These are phyloP conservation scores for Jaapia argillacea DNA, from an alignment of 768 basidiomycete species.

Conservation along the genomic window DNA sequence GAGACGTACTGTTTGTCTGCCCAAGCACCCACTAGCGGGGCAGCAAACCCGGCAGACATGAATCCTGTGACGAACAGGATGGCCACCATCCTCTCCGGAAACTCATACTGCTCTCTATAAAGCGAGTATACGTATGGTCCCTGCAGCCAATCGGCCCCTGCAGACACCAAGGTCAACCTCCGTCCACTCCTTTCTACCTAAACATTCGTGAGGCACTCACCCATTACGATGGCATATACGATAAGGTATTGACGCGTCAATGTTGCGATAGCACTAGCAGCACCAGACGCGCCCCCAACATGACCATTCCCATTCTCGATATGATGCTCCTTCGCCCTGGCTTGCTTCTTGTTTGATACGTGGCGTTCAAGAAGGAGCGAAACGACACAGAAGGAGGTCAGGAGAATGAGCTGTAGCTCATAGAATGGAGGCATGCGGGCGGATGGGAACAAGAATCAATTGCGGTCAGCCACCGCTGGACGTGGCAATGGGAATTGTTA, in stretches of 20 bases:
- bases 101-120: constrained; percentile 57
- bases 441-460: no score
- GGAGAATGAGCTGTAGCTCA: constrained; percentile 17
- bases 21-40: constrained; percentile 68
- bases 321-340: constrained; percentile 1
- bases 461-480: no score
- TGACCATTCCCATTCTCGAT: constrained; percentile 7
- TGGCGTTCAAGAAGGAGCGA: constrained; percentile 13
- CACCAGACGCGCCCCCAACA: constrained; percentile 1
- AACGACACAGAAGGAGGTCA: constrained; percentile 10
- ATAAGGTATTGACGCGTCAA: constrained; percentile 42
- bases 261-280: constrained; percentile 3
- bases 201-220: constrained; percentile 23
- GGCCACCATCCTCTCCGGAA: constrained; percentile 55
- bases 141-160: constrained; percentile 73
- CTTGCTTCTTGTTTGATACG: constrained; percentile 8
- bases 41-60: constrained; percentile 55
- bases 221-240: constrained; percentile 70
- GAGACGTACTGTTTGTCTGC: constrained; percentile 60
- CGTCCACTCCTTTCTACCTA: no score
- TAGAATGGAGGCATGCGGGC: constrained; percentile 12
- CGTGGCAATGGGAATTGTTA: no score
- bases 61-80: constrained; percentile 74
- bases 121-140: constrained; percentile 74
- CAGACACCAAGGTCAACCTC: constrained; percentile 1